A percentile compares a stretch with the other conserved stretches of the same genome.
phyloP scores from a whole-genome alignment of 805 yeast species.

The Alloascoidea hylecoeti region DNA sequence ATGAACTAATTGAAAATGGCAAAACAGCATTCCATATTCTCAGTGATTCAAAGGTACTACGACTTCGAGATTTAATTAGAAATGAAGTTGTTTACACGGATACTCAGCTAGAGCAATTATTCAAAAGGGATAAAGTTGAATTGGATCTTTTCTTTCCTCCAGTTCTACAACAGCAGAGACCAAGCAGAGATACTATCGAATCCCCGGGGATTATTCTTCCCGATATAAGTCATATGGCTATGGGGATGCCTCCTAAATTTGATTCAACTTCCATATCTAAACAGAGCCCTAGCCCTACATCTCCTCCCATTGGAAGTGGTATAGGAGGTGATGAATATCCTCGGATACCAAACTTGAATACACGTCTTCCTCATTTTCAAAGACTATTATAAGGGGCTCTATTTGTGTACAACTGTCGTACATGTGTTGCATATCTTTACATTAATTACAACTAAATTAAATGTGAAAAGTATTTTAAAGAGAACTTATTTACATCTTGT shows the following conservation, averaged over 20 bases:
- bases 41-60: constrained; percentile 18
- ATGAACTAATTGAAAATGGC: constrained; percentile 71
- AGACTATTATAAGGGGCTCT: not conserved
- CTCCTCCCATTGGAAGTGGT: not conserved
- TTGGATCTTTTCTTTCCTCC: constrained; percentile 24
- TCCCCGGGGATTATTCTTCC: not conserved
- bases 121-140: constrained; percentile 23
- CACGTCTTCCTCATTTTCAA: not conserved
- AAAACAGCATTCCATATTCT: constrained; percentile 54
- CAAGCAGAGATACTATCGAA: not conserved
- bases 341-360: not conserved
- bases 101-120: constrained; percentile 30
- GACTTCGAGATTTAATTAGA: constrained; percentile 19
- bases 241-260: not conserved
- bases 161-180: not conserved
- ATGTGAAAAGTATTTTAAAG: no score
- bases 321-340: constrained; percentile 1
- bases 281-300: not conserved
- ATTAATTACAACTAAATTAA: no score
- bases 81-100: constrained; percentile 25
- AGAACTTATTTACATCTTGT: no score
- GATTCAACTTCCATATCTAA: not conserved
- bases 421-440: no score
- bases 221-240: not conserved
- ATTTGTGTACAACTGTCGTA: no score